Evolutionary conservation across 768 basidiomycete species (phyloP), one percentile per base, ranked within the genome.

Genomic region (Trametes maxima): DNA sequence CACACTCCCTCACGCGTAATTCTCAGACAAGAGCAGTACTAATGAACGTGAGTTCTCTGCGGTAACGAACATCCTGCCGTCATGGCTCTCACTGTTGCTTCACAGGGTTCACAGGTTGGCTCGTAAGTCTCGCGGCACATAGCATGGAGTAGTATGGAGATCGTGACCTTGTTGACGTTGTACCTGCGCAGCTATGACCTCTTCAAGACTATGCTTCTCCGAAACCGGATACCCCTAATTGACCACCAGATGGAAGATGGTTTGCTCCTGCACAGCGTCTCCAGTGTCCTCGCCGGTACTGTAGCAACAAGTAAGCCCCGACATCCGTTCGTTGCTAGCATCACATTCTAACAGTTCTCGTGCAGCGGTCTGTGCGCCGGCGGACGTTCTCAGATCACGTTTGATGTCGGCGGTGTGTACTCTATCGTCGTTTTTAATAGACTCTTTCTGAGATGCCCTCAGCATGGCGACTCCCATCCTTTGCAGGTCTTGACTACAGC

Each of bases 101-200:
- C 39, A 37, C 63, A 92, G 90, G 82, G 82, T 35, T 92, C 90
- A 21, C 90, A 92, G 82, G 87, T 92, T 47, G 88, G 86, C 76
- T 92, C 90, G 90, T 92, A 73, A 78, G 90, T 81, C 54, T 57
- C 48, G 35, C 22, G 21, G 11, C n/a, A 12, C 14, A 10, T 40
- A 10, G 48, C 36, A 4, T n/a, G 53, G n/a, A n/a, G n/a, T 17
- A 16, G 51, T 24, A 28, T 19, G 24, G 33, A 49, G 28, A 21
- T 19, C 19, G 35, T 24, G 21, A 40, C 24, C 3, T 12, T 28
- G 5, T 35, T 19, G 21, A 49, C 19, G 21, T 13, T 24, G 22
- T 35, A 35, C 8, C 43, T 16, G 61, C 54, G 39, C 64, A 92
- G 90, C 45, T 92, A 92, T 69, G 90, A 92, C 73, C 85, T 82